Evolutionary conservation across 108 stramenopile species (phyloP).

Genomic region (Fragilaria radians): DNA sequence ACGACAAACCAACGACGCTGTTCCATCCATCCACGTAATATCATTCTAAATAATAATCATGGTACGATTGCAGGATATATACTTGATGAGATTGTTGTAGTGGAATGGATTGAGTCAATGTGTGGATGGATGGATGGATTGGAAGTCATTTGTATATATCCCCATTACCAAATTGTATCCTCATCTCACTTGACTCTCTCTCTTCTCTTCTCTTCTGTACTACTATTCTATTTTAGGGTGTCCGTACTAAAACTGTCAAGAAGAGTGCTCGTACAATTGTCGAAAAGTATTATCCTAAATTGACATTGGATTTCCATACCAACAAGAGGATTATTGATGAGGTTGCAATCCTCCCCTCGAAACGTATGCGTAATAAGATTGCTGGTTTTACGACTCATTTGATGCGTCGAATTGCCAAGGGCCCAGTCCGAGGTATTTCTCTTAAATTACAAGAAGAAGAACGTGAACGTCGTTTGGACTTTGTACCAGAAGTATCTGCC

Average conservation of each 20-base stretch:
- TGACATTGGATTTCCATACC: conserved; percentile 99
- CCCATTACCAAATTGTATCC: too few relatives aligned
- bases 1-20: too few relatives aligned
- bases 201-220: too few relatives aligned
- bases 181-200: too few relatives aligned
- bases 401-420: conserved; percentile 99
- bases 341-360: conserved; percentile 97
- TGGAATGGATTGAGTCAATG: too few relatives aligned
- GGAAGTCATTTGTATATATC: too few relatives aligned
- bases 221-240: too few relatives aligned
- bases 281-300: conserved; percentile 99
- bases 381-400: conserved; percentile 98
- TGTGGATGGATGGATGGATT: too few relatives aligned
- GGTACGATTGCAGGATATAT: too few relatives aligned
- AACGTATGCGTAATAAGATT: conserved; percentile 99
- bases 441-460: conserved; percentile 99
- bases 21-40: too few relatives aligned
- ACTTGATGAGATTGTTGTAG: too few relatives aligned
- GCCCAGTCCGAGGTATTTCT: conserved; percentile 98
- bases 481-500: conserved; percentile 99
- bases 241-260: conserved; percentile 99
- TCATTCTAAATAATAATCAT: too few relatives aligned
- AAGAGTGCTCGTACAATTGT: conserved; percentile 98
- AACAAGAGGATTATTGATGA: conserved; percentile 98
- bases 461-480: conserved; percentile 98